A percentile compares a stretch with the other conserved stretches of the same genome.
Evolutionary conservation across 2,329 filamentous ascomycete genomes (phyloP).

Genomic region (Botryotinia narcissicola): DNA sequence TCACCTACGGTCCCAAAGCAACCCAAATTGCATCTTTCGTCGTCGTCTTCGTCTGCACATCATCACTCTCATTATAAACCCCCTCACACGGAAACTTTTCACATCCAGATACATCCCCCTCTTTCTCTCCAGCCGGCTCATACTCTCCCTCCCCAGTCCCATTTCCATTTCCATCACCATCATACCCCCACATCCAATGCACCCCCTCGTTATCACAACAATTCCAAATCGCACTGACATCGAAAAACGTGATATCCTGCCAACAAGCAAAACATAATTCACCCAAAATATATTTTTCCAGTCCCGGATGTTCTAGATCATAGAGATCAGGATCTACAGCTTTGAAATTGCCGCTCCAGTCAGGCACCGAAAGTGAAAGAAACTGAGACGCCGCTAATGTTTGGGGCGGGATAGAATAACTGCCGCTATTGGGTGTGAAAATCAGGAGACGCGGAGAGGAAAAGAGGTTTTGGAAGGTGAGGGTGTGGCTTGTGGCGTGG

Average conservation of each 20-base stretch:
- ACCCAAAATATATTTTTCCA: neutral
- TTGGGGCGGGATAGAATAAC: neutral
- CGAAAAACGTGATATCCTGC: slow-evolving; percentile 1
- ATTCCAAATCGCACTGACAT: slow-evolving; percentile 16
- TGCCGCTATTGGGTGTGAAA: neutral
- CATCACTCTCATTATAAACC: neutral
- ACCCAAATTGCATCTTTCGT: neutral
- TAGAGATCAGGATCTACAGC: neutral
- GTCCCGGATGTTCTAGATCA: neutral
- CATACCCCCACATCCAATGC: slow-evolving; percentile 15
- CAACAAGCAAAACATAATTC: slow-evolving; percentile 14
- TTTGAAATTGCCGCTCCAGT: slow-evolving; percentile 10
- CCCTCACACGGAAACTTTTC: neutral
- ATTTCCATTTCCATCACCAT: neutral
- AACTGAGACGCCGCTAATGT: neutral
- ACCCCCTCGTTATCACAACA: slow-evolving; percentile 5
- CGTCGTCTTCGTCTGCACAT: slow-evolving; percentile 4
- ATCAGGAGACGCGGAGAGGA: neutral
- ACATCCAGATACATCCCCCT: neutral
- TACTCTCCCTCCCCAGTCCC: neutral
- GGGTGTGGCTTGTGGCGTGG: neutral
- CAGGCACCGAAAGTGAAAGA: neutral
- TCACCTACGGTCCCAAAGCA: neutral
- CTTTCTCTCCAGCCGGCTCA: neutral
- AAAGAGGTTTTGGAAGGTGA: slow-evolving; percentile 15